A percentile compares a stretch with the other conserved stretches of the same genome.
Evolutionary conservation across 768 basidiomycete genomes (phyloP).

Genomic region (Lenzites betulinus): DNA sequence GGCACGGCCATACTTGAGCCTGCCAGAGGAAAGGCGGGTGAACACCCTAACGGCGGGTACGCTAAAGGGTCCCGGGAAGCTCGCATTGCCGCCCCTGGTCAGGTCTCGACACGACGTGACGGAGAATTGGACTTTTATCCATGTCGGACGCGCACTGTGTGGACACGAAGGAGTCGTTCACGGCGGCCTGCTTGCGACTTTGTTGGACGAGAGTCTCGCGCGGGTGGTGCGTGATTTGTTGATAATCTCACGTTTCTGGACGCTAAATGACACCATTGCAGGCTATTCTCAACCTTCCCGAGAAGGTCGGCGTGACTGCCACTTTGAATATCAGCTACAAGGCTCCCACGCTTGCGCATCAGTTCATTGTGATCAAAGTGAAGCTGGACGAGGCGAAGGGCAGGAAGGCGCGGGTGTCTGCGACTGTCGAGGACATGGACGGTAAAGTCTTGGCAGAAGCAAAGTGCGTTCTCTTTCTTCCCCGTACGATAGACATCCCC

Average conservation of each 20-base stretch:
- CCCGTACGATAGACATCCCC: too few species aligned
- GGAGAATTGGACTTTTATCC: conserved; percentile 71
- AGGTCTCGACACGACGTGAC: conserved; percentile 74
- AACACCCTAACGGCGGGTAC: conserved; percentile 87
- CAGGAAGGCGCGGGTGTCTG: conserved; percentile 74
- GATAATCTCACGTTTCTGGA: not conserved
- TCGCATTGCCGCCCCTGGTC: conserved; percentile 79
- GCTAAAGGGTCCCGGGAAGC: conserved; percentile 83
- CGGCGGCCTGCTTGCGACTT: conserved; percentile 87
- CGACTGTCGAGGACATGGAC: conserved; percentile 75
- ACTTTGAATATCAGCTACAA: conserved; percentile 79
- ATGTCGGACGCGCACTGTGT: conserved; percentile 85
- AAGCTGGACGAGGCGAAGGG: conserved; percentile 68
- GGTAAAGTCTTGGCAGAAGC: conserved; percentile 85
- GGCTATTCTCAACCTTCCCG: conserved; percentile 86
- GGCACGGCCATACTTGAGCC: conserved; percentile 67
- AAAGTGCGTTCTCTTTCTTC: conserved; percentile 48
- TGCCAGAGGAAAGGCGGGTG: conserved; percentile 71
- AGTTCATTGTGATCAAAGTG: conserved; percentile 86
- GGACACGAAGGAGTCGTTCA: conserved; percentile 96
- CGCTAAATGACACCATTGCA: conserved; percentile 30
- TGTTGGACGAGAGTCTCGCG: conserved; percentile 84
- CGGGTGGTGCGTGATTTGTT: conserved; percentile 63
- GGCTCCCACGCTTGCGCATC: conserved; percentile 85
- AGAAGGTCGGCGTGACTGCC: conserved; percentile 92